Evolutionary conservation across 1,284 basidiomycete genomes (phyloP), one percentile per base, ranked within the genome.

Genomic region (Ceratorhiza oryzae-sativae): DNA sequence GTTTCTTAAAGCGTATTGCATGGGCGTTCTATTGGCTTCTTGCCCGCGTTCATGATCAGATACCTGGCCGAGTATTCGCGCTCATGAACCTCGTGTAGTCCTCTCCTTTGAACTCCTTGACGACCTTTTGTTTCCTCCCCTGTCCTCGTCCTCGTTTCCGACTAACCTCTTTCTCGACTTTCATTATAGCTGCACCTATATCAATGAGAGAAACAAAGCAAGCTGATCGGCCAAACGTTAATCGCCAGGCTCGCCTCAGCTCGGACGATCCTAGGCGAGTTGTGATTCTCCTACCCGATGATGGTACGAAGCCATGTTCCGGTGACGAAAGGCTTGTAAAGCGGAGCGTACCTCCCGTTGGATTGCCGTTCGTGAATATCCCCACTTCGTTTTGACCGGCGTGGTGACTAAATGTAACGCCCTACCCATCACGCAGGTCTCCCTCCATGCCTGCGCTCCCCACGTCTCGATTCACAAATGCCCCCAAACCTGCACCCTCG

Each of bases 301-400:
- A 34, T 45, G 10, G 23, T 18, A 8, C 23, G 49, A 39, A 39
- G 25, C 42, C 13, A 53, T 9, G 15, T n/a, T 9, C n/a, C 23
- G n/a, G 49, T 13, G n/a, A 67, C 32, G 48, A 53, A 23, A 34
- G 48, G 49, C 32, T 23, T 36, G 49, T 36, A 51, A 48, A 27
- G 23, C 15, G 34, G 62, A 12, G 3, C 48, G 32, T n/a, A 20
- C 61, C 62, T 3, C 32, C 32, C 12, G 55, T 34, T 39, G 48
- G 9, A 53, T 42, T 67, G 49, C 48, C 62, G 62, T 67, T 67
- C 62, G 62, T 67, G 62, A 67, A 67, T 55, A 55, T 27, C 30
- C 49, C 34, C 48, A 30, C 20, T 13, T 41, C 36, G 32, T 39
- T 67, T 41, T 27, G n/a, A 20, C 48, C 12, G n/a, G 32, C 49